These are phyloP conservation scores for Trebouxia sp. DNA, from an alignment of 139 green algal species.

Conservation along the genomic window DNA sequence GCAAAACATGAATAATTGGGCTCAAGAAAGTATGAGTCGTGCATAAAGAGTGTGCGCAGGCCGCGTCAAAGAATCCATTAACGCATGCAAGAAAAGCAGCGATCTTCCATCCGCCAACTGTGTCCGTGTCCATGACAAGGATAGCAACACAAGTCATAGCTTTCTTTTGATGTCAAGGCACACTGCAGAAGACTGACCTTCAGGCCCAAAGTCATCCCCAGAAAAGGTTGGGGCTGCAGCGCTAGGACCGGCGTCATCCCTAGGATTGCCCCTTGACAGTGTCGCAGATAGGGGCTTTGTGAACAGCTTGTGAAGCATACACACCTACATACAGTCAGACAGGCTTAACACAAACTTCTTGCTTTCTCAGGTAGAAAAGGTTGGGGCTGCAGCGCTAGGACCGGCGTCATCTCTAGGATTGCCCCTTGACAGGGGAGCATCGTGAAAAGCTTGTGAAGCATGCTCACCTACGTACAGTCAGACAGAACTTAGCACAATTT, in stretches of 20 bases:
- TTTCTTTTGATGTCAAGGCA: no score
- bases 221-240: neutral
- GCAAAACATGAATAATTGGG: no score
- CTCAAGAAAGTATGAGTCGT: no score
- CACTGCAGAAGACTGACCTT: neutral
- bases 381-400: neutral
- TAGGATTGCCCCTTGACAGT: neutral
- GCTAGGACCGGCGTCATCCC: neutral
- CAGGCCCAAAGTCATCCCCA: neutral
- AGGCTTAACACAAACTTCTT: neutral
- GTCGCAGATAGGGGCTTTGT: conserved; percentile 36
- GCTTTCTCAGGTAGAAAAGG: no score
- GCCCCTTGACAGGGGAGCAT: conserved; percentile 18
- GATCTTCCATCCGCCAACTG: neutral
- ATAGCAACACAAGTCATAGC: no score
- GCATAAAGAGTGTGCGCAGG: no score
- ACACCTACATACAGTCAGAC: conserved; percentile 30
- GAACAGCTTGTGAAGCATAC: conserved; percentile 50
- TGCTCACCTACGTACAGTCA: conserved; percentile 26
- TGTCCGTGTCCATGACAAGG: no score
- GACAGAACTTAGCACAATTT: no score
- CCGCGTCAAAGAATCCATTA: neutral
- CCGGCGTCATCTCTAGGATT: neutral
- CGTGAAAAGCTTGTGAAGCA: conserved; percentile 54
- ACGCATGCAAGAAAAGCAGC: neutral